Evolutionary conservation across 2,329 filamentous ascomycete genomes (phyloP).

Genomic region (Cladosporium colombiae): DNA sequence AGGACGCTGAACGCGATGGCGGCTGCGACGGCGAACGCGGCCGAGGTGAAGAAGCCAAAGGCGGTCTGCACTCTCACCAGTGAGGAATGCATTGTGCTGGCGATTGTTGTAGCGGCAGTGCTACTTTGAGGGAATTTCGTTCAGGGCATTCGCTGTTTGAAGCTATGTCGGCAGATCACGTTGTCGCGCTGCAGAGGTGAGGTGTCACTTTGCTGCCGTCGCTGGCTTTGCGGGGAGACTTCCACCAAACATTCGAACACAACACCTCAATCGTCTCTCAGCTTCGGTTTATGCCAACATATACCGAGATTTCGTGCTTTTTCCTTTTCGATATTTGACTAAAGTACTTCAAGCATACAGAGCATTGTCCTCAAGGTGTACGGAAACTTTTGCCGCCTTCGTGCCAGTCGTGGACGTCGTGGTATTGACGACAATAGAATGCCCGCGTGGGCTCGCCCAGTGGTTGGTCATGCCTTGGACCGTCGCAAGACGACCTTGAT

Average conservation of each 20-base stretch:
- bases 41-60: slow-evolving; percentile 97
- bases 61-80: slow-evolving; percentile 84
- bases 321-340: too few species aligned
- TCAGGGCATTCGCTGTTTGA: slow-evolving; percentile 2
- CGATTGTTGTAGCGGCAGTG: not conserved
- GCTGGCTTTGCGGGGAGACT: not conserved
- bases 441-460: not conserved
- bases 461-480: not conserved
- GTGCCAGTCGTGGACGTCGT: not conserved
- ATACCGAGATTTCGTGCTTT: not conserved
- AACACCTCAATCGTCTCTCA: not conserved
- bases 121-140: slow-evolving; percentile 3
- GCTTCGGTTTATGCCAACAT: not conserved
- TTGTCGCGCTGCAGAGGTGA: slow-evolving; percentile 6
- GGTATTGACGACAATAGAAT: not conserved
- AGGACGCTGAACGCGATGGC: slow-evolving; percentile 82
- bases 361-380: not conserved
- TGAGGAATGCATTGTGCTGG: slow-evolving; percentile 82
- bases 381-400: not conserved
- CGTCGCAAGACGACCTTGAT: not conserved
- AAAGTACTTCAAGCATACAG: not conserved
- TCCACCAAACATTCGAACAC: not conserved
- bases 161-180: not conserved
- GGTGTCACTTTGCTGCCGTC: not conserved
- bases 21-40: slow-evolving; percentile 76